phyloP scores from a whole-genome alignment of 2,329 filamentous ascomycete genomes.

The Calonectria fujianensis region DNA sequence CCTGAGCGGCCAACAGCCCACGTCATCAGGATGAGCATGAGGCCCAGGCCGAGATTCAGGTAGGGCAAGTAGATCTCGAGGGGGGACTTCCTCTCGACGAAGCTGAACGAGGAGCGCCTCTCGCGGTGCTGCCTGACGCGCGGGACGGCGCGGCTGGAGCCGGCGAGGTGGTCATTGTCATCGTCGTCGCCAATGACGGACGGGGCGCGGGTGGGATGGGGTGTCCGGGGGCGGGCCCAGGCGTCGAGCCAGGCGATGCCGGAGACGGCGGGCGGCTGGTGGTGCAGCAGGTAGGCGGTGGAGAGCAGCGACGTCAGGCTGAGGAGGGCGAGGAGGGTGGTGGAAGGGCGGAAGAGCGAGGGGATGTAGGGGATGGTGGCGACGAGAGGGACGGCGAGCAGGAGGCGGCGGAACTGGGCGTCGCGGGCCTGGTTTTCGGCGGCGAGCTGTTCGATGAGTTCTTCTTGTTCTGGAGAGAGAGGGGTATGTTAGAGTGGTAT shows the following conservation, averaged over 20 bases:
- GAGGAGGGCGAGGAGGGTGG: conserved; percentile 70
- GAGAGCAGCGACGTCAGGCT: conserved; percentile 77
- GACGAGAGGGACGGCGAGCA: conserved; percentile 76
- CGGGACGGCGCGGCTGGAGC: conserved; percentile 8
- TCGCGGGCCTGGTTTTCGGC: conserved; percentile 75
- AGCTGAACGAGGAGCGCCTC: conserved; percentile 50
- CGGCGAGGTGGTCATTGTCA: conserved; percentile 39
- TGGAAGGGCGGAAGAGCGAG: conserved; percentile 59
- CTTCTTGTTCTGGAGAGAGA: conserved; percentile 74
- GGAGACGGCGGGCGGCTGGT: conserved; percentile 72
- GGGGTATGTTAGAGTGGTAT: conserved; percentile 14
- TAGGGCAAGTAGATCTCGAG: conserved; percentile 76
- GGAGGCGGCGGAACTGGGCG: conserved; percentile 73
- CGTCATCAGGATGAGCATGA: conserved; percentile 69
- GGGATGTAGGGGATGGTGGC: conserved; percentile 72
- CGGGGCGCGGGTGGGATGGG: conserved; percentile 51
- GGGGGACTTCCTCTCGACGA: conserved; percentile 61
- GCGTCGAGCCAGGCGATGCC: conserved; percentile 71
- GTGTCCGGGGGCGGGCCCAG: conserved; percentile 59
- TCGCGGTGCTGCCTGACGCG: conserved; percentile 43
- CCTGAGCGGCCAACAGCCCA: conserved; percentile 60
- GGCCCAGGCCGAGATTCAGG: conserved; percentile 75
- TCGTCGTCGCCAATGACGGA: conserved; percentile 48
- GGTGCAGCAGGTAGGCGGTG: conserved; percentile 77
- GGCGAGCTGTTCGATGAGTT: conserved; percentile 74